Evolutionary conservation across 352 stramenopile genomes (phyloP).

Genomic region (Pythium vanterpoolii): DNA sequence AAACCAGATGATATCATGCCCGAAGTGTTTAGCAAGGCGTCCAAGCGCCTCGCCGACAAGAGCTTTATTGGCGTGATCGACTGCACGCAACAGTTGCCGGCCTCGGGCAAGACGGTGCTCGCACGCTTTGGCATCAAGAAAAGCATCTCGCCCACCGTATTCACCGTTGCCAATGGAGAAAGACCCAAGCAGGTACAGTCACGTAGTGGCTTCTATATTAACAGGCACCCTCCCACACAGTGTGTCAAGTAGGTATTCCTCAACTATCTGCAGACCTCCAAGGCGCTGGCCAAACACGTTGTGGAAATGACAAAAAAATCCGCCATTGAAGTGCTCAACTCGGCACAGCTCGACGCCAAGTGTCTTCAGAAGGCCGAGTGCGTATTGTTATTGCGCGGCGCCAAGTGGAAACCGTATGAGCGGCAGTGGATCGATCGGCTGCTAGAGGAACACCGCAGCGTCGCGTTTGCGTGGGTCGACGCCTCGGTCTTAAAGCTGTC

Average conservation of each 20-base stretch:
- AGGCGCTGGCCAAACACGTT: conserved; percentile 59
- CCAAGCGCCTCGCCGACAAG: conserved; percentile 49
- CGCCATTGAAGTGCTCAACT: conserved; percentile 57
- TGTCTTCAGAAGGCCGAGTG: conserved; percentile 63
- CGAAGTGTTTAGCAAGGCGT: conserved; percentile 66
- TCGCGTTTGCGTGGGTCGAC: conserved; percentile 76
- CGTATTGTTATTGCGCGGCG: conserved; percentile 61
- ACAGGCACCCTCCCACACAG: too few relatives aligned
- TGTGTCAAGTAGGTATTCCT: conserved; percentile 44
- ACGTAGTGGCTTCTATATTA: neutral
- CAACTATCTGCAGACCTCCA: conserved; percentile 55
- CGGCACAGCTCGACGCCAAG: conserved; percentile 56
- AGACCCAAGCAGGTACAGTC: conserved; percentile 59
- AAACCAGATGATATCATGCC: conserved; percentile 66
- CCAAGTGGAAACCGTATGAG: conserved; percentile 57
- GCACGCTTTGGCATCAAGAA: conserved; percentile 57
- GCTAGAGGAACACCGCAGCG: conserved; percentile 46
- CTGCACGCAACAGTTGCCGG: conserved; percentile 57
- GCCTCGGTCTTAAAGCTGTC: conserved; percentile 60
- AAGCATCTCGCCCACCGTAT: conserved; percentile 65
- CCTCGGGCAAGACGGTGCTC: conserved; percentile 57
- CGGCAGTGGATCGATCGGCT: conserved; percentile 70
- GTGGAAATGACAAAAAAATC: conserved; percentile 51
- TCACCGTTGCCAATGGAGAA: conserved; percentile 75
- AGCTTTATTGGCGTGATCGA: conserved; percentile 70